phyloP scores from a whole-genome alignment of 83 land plant genomes.

The Picea engelmannii region DNA sequence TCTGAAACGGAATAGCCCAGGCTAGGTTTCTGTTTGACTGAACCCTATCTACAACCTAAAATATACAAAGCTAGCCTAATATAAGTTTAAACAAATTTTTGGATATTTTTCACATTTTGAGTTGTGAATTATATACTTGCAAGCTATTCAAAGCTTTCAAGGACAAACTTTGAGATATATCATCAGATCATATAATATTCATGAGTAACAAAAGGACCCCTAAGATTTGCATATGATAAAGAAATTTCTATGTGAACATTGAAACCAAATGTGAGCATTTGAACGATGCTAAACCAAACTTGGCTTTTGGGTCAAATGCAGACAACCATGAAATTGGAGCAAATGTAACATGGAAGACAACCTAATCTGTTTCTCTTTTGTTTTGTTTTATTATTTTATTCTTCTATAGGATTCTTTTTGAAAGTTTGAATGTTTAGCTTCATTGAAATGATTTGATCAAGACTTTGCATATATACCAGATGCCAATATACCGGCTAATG shows the following conservation, averaged over 20 bases:
- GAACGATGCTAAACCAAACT: background rate
- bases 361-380: slow-evolving; percentile 1
- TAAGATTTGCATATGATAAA: background rate
- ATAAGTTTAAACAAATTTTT: background rate
- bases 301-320: background rate
- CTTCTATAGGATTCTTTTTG: background rate
- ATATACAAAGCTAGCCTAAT: background rate
- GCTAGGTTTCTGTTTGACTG: background rate
- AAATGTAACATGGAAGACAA: background rate
- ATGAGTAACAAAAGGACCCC: background rate
- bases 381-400: background rate
- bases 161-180: background rate
- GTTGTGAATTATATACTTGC: background rate
- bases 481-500: background rate
- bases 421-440: background rate
- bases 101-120: background rate
- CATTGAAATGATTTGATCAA: background rate
- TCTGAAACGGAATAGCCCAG: background rate
- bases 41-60: background rate
- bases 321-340: background rate
- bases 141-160: slow-evolving; percentile 4
- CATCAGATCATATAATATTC: background rate
- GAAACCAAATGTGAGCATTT: background rate
- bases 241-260: background rate
- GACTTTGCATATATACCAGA: background rate